A percentile compares a stretch with the other conserved stretches of the same genome.
Evolutionary conservation across 768 basidiomycete genomes (phyloP).

Genomic region (Mycena haematopus): DNA sequence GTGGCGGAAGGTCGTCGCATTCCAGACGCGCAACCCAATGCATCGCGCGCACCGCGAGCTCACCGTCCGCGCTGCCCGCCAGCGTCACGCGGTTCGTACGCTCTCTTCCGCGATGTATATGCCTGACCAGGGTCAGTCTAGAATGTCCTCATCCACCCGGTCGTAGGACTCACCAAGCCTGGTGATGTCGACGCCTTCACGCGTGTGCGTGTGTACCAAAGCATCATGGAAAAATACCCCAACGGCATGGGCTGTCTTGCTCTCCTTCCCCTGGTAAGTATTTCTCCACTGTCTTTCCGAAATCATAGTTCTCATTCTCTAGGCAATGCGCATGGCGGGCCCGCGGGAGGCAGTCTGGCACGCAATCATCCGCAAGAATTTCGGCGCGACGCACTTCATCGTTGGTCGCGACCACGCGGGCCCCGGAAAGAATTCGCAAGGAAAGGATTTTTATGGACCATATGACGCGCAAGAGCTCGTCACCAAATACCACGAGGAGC

Average conservation of each 20-base stretch:
- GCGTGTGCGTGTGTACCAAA: slow-evolving; percentile 96
- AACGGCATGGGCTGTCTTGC: slow-evolving; percentile 99
- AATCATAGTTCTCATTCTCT: neutral
- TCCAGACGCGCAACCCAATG: slow-evolving; percentile 99
- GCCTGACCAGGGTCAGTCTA: slow-evolving; percentile 23
- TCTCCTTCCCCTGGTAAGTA: slow-evolving; percentile 75
- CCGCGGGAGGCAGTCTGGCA: slow-evolving; percentile 99
- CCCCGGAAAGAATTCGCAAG: slow-evolving; percentile 96
- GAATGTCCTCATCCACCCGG: slow-evolving; percentile 98
- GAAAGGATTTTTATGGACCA: slow-evolving; percentile 96
- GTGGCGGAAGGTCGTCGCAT: slow-evolving; percentile 97
- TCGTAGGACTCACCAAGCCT: slow-evolving; percentile 97
- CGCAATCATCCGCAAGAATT: slow-evolving; percentile 99
- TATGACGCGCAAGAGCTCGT: slow-evolving; percentile 96
- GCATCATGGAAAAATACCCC: slow-evolving; percentile 97
- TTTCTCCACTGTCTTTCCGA: neutral
- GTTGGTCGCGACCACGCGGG: slow-evolving; percentile 95
- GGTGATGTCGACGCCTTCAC: slow-evolving; percentile 93
- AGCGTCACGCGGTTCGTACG: slow-evolving; percentile 72
- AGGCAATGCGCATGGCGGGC: slow-evolving; percentile 99
- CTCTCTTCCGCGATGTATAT: neutral
- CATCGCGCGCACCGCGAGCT: slow-evolving; percentile 98
- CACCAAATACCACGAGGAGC: slow-evolving; percentile 87
- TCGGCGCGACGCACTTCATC: slow-evolving; percentile 97
- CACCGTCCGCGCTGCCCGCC: slow-evolving; percentile 95